Evolutionary conservation across 83 land plant genomes (phyloP), one percentile per base, ranked within the genome.

Genomic region (Picea engelmannii): DNA sequence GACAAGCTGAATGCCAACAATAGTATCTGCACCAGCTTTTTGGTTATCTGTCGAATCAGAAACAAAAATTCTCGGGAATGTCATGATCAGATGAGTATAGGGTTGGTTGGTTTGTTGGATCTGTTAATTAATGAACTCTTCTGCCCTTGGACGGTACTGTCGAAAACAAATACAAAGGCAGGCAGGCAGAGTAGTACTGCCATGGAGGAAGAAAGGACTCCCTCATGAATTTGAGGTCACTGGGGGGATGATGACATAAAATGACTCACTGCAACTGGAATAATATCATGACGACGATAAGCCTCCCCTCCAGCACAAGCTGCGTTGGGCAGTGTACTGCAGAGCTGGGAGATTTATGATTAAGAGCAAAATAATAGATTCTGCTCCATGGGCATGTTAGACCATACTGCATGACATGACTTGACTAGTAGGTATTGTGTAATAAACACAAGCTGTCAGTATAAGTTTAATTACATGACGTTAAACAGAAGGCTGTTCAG

Each of bases 401-500:
- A 63, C 2, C 10, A 21, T 21, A 63, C n/a, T 63, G 66, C 66
- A 63, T 63, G 24, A 63, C 59, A 55, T 55, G 59, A 55, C 59
- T 55, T 55, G 59, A 55, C 59, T 55, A 55, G 15, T 55, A 55
- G 59, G 59, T 55, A 55, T 55, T 55, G 59, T 55, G 59, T 55
- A 55, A 55, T 55, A 55, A 55, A 55, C 59, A 55, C 59, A 55
- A 55, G 59, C 59, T 55, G 59, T 55, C 59, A 55, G 59, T 55
- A 12, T 13, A 55, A 55, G 59, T 55, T 55, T 55, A 55, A 55
- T 55, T 63, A 20, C 66, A 20, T 63, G 66, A 63, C 66, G 66
- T 63, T 63, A 63, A 63, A 63, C 66, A 5, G 66, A 63, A 63
- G 66, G 66, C 66, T 63, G 66, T 63, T 63, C 66, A 20, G 66